Evolutionary conservation across 2,329 filamentous ascomycete genomes (phyloP).

Genomic region (Penicillium paneum): DNA sequence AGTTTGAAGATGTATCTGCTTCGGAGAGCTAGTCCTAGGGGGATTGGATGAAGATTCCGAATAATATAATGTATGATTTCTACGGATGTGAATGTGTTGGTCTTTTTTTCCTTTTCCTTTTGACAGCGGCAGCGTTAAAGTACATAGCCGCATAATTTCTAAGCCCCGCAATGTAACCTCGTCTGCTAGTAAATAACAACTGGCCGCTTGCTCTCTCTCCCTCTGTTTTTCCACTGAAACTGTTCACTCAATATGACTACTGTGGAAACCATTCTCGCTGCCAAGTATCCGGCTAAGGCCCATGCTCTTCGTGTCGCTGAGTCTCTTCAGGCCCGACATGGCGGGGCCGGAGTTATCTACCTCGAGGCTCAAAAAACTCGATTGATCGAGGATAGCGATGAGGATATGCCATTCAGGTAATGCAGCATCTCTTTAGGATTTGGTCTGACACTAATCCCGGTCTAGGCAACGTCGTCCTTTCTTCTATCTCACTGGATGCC

Average conservation of each 20-base stretch:
- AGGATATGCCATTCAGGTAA: conserved; percentile 74
- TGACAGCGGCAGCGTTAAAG: conserved; percentile 3
- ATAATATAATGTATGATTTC: background rate
- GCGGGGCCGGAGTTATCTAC: conserved; percentile 73
- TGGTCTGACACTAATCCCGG: background rate
- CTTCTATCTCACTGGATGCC: conserved; percentile 88
- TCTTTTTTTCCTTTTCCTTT: background rate
- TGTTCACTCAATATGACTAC: conserved; percentile 28
- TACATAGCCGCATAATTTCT: background rate
- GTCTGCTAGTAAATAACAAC: conserved; percentile 1
- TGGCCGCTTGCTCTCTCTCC: background rate
- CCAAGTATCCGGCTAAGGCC: conserved; percentile 76
- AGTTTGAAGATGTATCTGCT: conserved; percentile 41
- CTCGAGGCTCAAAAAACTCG: conserved; percentile 79
- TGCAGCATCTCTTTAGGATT: background rate
- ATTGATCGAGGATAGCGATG: conserved; percentile 86
- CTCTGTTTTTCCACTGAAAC: background rate
- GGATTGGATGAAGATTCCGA: background rate
- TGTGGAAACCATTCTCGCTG: conserved; percentile 46
- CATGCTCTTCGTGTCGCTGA: conserved; percentile 83
- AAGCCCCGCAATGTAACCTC: conserved; percentile 23
- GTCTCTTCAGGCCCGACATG: conserved; percentile 63
- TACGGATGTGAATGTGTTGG: background rate
- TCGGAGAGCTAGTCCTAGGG: conserved; percentile 23
- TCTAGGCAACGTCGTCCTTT: conserved; percentile 82